These are phyloP conservation scores for Hypoxylon sp. DNA, from an alignment of 2,329 filamentous ascomycete species.

Conservation along the genomic window DNA sequence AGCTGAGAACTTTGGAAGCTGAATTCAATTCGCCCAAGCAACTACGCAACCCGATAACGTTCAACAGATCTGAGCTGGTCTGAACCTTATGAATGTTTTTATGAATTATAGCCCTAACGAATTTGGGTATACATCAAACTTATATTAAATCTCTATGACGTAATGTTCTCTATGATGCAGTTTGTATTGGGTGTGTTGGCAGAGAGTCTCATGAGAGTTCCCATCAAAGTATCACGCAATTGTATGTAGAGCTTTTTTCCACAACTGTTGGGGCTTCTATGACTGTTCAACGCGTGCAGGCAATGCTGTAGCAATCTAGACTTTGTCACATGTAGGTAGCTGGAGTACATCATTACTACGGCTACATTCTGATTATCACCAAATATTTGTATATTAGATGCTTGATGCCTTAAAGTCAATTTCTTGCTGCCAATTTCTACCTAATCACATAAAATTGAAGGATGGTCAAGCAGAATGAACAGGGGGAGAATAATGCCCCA, in stretches of 20 bases:
- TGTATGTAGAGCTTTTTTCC: neutral
- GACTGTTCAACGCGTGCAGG: too few species aligned
- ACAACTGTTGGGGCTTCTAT: too few species aligned
- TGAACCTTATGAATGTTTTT: neutral
- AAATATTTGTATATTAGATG: too few species aligned
- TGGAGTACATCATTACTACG: neutral
- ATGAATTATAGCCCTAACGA: neutral
- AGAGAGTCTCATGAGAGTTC: slow-evolving; percentile 1
- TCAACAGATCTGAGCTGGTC: neutral
- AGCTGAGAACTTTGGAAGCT: neutral
- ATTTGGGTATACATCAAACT: neutral
- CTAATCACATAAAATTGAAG: neutral
- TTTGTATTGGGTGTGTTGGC: neutral
- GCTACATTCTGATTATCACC: neutral
- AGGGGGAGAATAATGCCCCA: neutral
- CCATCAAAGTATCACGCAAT: neutral
- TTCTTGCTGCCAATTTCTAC: neutral
- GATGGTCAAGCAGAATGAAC: neutral
- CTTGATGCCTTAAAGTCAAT: too few species aligned
- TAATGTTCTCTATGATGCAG: slow-evolving; percentile 1
- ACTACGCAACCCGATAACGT: too few species aligned
- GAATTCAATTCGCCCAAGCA: neutral
- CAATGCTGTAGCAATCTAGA: neutral
- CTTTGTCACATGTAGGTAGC: neutral
- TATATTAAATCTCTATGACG: slow-evolving; percentile 5